Base-by-base conservation (phyloP, 2,329 filamentous ascomycete genomes). In the Capronia americana region DNA sequence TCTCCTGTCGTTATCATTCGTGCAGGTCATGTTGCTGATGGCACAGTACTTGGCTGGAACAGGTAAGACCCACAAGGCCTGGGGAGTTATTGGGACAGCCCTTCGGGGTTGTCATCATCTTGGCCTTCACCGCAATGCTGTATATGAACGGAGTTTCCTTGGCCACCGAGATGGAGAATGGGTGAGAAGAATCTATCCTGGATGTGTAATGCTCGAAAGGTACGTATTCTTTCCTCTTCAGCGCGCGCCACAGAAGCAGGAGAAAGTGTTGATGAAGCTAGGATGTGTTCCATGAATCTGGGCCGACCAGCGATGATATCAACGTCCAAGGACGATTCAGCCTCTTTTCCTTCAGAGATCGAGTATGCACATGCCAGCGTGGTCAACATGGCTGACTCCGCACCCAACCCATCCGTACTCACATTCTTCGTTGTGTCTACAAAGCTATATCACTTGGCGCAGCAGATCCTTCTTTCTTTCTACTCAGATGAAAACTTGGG, bases 1-100 rank as follows among this genome's bases (percentile, higher is more conserved):
- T 26, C 23, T 34, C 8, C 79, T 79, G 0, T 83, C 81, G 0
- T 68, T 81, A 0, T 80, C 79, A 57, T 62, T 81, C 1, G 79
- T 84, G 0, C 82, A 84, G 67, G 83, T 79, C 53, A 72, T 84
- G 1, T 72, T 84, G 0, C 73, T 84, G 4, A 82, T 82, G 69
- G 80, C 79, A 12, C 82, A 83, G 55, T 84, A 83, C 64, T 71
- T 84, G 0, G 82, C 84, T 50, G 81, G 82, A 50, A 84, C 82
- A 0, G 78, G 82, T 11, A 78, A 79, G 4, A 78, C 80, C 0
- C 80, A 84, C 63, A 79, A 83, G 66, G 83, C 81, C 1, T 85
- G 82, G 83, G 83, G 84, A 73, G 77, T 81, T 1, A 79, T 82
- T 0, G 82, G 82, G 0, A 74, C 80, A 4, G 81, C 82, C 0